Base-by-base conservation (phyloP, 495 filamentous ascomycete genomes). In the Peziza echinospora region DNA sequence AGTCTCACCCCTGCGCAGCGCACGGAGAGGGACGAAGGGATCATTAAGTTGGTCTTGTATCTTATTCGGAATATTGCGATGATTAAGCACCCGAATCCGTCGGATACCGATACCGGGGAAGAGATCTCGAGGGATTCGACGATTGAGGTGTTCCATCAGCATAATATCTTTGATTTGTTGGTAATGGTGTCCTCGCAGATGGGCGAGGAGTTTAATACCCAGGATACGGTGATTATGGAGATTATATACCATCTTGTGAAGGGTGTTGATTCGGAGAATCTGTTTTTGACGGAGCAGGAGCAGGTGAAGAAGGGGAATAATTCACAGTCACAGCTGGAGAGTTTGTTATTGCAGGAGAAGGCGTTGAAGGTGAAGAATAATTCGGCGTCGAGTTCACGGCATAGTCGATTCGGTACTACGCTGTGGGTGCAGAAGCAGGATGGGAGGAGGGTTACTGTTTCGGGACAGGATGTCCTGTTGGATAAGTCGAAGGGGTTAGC, bases 321-420 rank as follows among this genome's bases (percentile, higher is more conserved):
- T 42, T 73, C 79, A 44, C 71, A 73, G 0, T 68, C 86, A 46
- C 84, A 94, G 60, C 67, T 99, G 5, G 67, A 69, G 25, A 65
- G 66, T 8, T 64, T 93, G 54, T 69, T 93, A 50, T 72, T 68
- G 34, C 80, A 84, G 57, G 91, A 99, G 60, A 74, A 75, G 2
- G 75, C 75, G 6, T 78, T 92, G 72, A 72, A 80, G 41, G 71
- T 78, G 49, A 71, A 77, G 43, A 82, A 92, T 55, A 73, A 76
- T 26, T 79, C 76, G 52, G 77, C 78, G 53, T 82, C 81, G 5
- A 84, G 85, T 2, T 85, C 85, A 5, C 66, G 91, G 26, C 91
- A 99, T 60, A 91, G 85, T 51, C 71, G 91, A 45, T 99, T 94
- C 58, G 91, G 91, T 1, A 92, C 85, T 11, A 93, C 94, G 78